These are phyloP conservation scores for Phytopythium litorale DNA, from an alignment of 352 stramenopile species.

Conservation along the genomic window DNA sequence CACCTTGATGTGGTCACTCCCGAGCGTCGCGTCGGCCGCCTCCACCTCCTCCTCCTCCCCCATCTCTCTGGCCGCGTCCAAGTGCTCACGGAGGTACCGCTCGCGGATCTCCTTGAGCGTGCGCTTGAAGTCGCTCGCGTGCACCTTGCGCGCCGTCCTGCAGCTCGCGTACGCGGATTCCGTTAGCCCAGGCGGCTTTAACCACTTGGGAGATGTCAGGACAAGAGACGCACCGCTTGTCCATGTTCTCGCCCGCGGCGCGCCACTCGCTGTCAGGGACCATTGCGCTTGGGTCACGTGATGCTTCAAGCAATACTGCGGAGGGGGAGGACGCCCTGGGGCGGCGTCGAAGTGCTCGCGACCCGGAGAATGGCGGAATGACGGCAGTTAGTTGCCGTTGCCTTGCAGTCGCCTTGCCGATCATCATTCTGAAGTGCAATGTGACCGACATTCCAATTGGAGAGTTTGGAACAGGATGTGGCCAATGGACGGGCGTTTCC, in stretches of 20 bases:
- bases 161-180: background rate
- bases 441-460: background rate
- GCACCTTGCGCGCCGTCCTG: slow-evolving; percentile 68
- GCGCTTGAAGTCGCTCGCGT: slow-evolving; percentile 45
- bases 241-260: slow-evolving; percentile 59
- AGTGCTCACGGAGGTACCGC: slow-evolving; percentile 31
- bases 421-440: slow-evolving; percentile 3
- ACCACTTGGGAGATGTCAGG: background rate
- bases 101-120: slow-evolving; percentile 41
- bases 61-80: background rate
- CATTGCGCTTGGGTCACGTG: slow-evolving; percentile 18
- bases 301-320: background rate
- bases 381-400: background rate
- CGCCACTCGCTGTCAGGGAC: slow-evolving; percentile 65
- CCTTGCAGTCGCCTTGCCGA: background rate
- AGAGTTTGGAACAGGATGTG: background rate
- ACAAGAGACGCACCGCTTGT: slow-evolving; percentile 51
- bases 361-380: background rate
- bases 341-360: background rate
- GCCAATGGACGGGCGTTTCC: background rate
- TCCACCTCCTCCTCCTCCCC: slow-evolving; percentile 5
- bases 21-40: slow-evolving; percentile 2
- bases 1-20: slow-evolving; percentile 71
- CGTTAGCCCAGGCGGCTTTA: background rate
- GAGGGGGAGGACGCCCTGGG: background rate